Evolutionary conservation across 345 rosid species (phyloP).

Genomic region (Bruguiera sexangula): DNA sequence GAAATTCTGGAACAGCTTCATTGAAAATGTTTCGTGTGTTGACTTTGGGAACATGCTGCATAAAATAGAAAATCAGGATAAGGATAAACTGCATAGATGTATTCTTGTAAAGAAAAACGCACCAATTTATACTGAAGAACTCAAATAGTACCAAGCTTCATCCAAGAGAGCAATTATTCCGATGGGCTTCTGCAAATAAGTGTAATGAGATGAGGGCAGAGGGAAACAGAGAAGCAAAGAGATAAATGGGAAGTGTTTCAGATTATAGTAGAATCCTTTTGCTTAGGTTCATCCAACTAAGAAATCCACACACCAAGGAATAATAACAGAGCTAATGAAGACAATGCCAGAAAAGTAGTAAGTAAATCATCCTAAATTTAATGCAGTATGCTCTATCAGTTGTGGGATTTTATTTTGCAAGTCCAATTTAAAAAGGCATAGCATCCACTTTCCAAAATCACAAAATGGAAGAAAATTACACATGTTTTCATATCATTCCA

Average conservation of each 20-base stretch:
- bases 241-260: background rate
- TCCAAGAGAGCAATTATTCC: constrained; percentile 94
- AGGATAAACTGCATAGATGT: constrained; percentile 36
- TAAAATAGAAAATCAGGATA: constrained; percentile 45
- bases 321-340: background rate
- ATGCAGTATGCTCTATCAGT: background rate
- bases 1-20: constrained; percentile 79
- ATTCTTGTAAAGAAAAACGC: constrained; percentile 25
- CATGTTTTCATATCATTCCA: background rate
- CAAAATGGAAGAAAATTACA: background rate
- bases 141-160: constrained; percentile 87
- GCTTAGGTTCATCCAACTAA: background rate
- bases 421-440: background rate
- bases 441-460: background rate
- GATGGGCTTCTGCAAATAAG: constrained; percentile 85
- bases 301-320: background rate
- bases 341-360: background rate
- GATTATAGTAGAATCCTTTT: background rate
- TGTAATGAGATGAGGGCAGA: constrained; percentile 15
- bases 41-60: constrained; percentile 98
- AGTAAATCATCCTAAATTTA: background rate
- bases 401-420: background rate
- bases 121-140: constrained; percentile 33
- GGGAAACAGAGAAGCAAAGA: constrained; percentile 11
- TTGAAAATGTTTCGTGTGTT: constrained; percentile 81